These are phyloP conservation scores for Rhizopogon vesiculosus DNA, from an alignment of 768 basidiomycete genomes.

Conservation along the genomic window DNA sequence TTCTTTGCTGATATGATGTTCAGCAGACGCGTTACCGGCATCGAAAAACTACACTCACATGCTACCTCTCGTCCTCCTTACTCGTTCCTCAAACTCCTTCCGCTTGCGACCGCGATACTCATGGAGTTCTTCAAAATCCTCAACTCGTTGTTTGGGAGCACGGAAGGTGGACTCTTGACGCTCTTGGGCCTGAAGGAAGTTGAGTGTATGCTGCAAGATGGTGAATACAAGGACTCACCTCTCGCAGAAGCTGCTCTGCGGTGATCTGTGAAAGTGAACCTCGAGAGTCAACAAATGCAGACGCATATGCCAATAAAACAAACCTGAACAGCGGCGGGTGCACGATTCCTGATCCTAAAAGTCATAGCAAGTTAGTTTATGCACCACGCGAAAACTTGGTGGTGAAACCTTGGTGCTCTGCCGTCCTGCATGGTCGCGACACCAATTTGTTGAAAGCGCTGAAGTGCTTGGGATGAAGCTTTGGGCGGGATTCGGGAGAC, in stretches of 20 bases:
- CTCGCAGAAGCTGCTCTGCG: slow-evolving; percentile 94
- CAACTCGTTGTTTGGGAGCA: slow-evolving; percentile 92
- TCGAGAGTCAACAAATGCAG: slow-evolving; percentile 3
- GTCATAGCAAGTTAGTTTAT: slow-evolving; percentile 3
- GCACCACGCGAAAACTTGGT: background rate
- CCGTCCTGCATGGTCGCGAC: slow-evolving; percentile 67
- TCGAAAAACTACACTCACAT: slow-evolving; percentile 45
- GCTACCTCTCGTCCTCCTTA: slow-evolving; percentile 72
- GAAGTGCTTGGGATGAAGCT: too few species aligned
- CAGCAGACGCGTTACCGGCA: background rate
- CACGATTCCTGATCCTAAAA: slow-evolving; percentile 90
- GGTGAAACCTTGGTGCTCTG: slow-evolving; percentile 62
- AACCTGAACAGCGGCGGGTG: slow-evolving; percentile 90
- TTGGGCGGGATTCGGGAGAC: too few species aligned
- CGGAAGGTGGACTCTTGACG: slow-evolving; percentile 89
- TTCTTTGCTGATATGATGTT: slow-evolving; percentile 55
- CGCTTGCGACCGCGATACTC: slow-evolving; percentile 92
- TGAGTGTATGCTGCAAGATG: background rate
- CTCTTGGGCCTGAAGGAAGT: slow-evolving; percentile 76
- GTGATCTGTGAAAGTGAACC: slow-evolving; percentile 65
- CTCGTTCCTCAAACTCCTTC: slow-evolving; percentile 91
- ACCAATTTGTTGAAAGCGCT: too few species aligned
- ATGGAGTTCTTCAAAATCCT: slow-evolving; percentile 88
- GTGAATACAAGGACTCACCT: slow-evolving; percentile 42
- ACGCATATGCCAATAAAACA: slow-evolving; percentile 17